These are phyloP conservation scores for Scheffersomyces amazonensis DNA, from an alignment of 805 yeast species.

Conservation along the genomic window DNA sequence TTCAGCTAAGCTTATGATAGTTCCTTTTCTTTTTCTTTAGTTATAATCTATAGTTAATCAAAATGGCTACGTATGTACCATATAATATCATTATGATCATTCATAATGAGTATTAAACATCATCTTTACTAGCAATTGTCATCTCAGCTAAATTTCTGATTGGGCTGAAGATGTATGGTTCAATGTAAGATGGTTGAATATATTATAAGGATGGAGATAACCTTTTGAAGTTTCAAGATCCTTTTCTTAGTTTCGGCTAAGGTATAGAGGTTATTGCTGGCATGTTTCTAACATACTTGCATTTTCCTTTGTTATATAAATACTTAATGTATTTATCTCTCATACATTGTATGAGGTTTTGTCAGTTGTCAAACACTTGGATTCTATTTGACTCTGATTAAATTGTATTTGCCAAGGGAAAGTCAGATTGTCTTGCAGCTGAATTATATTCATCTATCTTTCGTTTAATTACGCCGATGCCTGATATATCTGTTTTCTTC, in stretches of 20 bases:
- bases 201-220: background rate
- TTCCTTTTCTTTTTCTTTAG: background rate
- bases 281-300: background rate
- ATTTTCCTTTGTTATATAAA: conserved; percentile 1
- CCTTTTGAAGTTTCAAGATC: too few relatives aligned
- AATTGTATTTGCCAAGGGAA: conserved; percentile 29
- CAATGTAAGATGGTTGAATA: background rate
- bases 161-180: background rate
- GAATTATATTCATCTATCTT: conserved; percentile 20
- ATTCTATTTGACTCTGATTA: conserved; percentile 8
- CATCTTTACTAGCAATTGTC: background rate
- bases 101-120: background rate
- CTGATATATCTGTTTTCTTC: conserved; percentile 44
- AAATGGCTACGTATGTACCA: conserved; percentile 35
- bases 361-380: conserved; percentile 12
- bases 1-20: too few relatives aligned
- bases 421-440: conserved; percentile 41
- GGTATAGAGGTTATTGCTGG: background rate
- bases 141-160: too few relatives aligned
- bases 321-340: conserved; percentile 9
- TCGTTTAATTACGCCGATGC: conserved; percentile 34
- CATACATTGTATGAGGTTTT: conserved; percentile 9
- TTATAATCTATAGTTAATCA: conserved; percentile 8
- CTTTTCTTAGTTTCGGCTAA: background rate
- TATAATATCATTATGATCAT: conserved; percentile 1